Base-by-base conservation (phyloP, 164 flowering plant genomes). In the Kingdonia uniflora region DNA sequence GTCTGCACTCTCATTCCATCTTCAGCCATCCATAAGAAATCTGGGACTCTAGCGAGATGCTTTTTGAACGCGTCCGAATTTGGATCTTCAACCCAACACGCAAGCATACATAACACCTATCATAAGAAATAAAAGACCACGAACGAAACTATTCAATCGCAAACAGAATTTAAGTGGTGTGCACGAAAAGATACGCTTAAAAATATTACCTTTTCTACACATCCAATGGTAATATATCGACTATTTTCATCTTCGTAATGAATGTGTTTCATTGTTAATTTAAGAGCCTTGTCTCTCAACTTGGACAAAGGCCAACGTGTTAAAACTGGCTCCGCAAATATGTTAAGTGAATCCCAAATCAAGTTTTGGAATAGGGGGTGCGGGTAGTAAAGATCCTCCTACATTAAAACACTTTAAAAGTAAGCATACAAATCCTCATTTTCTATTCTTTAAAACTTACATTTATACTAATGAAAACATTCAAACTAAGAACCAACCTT, bases 81-180 rank as follows among this genome's bases (percentile, higher is more conserved):
- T n/a, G 77, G 80, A 61, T 71, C 76, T 58, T 76, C 81, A 19
- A 66, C 78, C 81, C 81, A 76, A 46, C 81, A 74, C 2, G 65
- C 61, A 51, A 73, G 47, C 62, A 76, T 37, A 44, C 60, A 54
- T 16, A 71, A 33, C n/a, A n/a, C n/a, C n/a, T n/a, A n/a, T n/a
- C n/a, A n/a, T n/a, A n/a, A n/a, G n/a, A n/a, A n/a, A n/a, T n/a
- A n/a, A n/a, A n/a, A n/a, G n/a, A n/a, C n/a, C n/a, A n/a, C n/a
- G n/a, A n/a, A n/a, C n/a, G n/a, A n/a, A n/a, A n/a, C n/a, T n/a
- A n/a, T n/a, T n/a, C n/a, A n/a, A n/a, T n/a, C n/a, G n/a, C n/a
- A n/a, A n/a, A n/a, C n/a, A n/a, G n/a, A n/a, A n/a, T n/a, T n/a
- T n/a, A n/a, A n/a, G n/a, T n/a, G n/a, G n/a, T n/a, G n/a, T n/a